Evolutionary conservation across 2,329 filamentous ascomycete genomes (phyloP).

Genomic region (Lachnellula cervina): DNA sequence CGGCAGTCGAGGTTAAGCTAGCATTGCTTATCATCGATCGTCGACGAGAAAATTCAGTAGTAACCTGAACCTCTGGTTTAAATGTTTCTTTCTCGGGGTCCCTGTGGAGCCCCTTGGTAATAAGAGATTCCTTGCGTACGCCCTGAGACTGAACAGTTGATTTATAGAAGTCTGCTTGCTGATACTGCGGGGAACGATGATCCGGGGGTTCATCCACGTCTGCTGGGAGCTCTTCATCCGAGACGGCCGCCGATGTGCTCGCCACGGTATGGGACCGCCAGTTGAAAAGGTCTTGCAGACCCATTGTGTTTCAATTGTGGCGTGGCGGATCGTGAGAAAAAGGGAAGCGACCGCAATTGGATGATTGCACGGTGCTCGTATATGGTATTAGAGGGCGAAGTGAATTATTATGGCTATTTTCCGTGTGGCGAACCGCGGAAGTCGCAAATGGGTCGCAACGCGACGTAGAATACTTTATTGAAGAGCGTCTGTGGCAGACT

Average conservation of each 20-base stretch:
- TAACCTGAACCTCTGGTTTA: slow-evolving; percentile 35
- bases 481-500: slow-evolving; percentile 6
- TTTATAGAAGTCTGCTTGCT: slow-evolving; percentile 29
- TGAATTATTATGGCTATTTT: background rate
- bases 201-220: slow-evolving; percentile 91
- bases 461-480: slow-evolving; percentile 2
- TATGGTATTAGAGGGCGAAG: slow-evolving; percentile 6
- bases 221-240: slow-evolving; percentile 61
- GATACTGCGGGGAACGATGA: slow-evolving; percentile 17
- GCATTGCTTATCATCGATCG: slow-evolving; percentile 69
- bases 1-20: slow-evolving; percentile 78
- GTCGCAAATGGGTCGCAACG: background rate
- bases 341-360: background rate
- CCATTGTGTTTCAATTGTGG: slow-evolving; percentile 22
- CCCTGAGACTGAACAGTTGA: slow-evolving; percentile 40
- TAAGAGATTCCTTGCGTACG: slow-evolving; percentile 69
- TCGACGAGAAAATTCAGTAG: slow-evolving; percentile 35
- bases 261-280: slow-evolving; percentile 40
- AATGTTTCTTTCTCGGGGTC: slow-evolving; percentile 53
- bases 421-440: background rate
- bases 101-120: slow-evolving; percentile 77
- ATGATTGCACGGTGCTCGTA: background rate
- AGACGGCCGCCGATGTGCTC: slow-evolving; percentile 26
- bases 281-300: slow-evolving; percentile 37
- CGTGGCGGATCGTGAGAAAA: slow-evolving; percentile 8